Evolutionary conservation across 345 rosid species (phyloP).

Genomic region (Salix arbutifolia): DNA sequence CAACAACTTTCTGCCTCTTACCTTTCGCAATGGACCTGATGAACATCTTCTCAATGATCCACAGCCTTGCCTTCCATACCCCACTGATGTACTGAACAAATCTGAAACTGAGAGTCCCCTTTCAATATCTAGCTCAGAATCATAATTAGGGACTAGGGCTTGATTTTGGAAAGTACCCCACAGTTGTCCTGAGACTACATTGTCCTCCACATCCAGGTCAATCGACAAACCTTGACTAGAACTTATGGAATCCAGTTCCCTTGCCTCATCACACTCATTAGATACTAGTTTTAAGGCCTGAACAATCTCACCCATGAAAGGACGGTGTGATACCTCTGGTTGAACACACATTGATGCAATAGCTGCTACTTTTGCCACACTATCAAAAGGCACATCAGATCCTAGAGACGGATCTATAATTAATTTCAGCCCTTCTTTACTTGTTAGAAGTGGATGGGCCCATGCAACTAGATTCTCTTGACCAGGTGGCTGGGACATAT

Average conservation of each 20-base stretch:
- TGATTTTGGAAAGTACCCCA: slow-evolving; percentile 35
- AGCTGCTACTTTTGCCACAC: slow-evolving; percentile 80
- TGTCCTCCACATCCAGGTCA: slow-evolving; percentile 42
- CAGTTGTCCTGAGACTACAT: slow-evolving; percentile 42
- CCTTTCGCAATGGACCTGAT: slow-evolving; percentile 62
- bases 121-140: slow-evolving; percentile 55
- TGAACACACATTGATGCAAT: slow-evolving; percentile 98
- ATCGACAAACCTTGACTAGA: slow-evolving; percentile 45
- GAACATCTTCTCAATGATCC: slow-evolving; percentile 56
- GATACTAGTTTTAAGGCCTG: slow-evolving; percentile 90
- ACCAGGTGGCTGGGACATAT: slow-evolving; percentile 85
- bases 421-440: slow-evolving; percentile 66
- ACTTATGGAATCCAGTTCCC: slow-evolving; percentile 51
- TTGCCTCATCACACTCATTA: slow-evolving; percentile 82
- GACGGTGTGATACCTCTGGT: slow-evolving; percentile 90
- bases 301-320: slow-evolving; percentile 98
- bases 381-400: slow-evolving; percentile 61
- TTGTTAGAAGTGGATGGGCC: slow-evolving; percentile 81
- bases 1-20: slow-evolving; percentile 55
- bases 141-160: slow-evolving; percentile 37
- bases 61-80: slow-evolving; percentile 33
- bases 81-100: slow-evolving; percentile 42
- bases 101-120: slow-evolving; percentile 53
- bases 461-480: slow-evolving; percentile 89
- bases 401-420: slow-evolving; percentile 65